Conservation (phyloP, 2,329 filamentous ascomycete species). For the Trichophyton simii region DNA sequence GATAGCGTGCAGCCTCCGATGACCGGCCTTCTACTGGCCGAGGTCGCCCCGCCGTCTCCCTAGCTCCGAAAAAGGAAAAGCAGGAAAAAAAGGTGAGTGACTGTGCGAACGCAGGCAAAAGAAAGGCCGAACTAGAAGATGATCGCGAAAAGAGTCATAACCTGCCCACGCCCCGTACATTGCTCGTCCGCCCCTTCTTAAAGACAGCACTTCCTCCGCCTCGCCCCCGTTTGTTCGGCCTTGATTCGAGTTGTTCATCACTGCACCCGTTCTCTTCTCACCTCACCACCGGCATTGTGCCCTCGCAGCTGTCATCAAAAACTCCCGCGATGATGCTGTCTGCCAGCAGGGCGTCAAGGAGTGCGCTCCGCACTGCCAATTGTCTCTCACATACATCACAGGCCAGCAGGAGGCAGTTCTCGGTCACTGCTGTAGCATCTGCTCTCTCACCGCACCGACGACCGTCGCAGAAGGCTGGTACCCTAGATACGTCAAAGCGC, state of each 20-base stretch:
- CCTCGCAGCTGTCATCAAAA: constrained; percentile 8
- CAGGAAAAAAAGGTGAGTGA: background rate
- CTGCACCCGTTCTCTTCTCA: too few species aligned
- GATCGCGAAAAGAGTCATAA: background rate
- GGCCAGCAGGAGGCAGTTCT: constrained; percentile 32
- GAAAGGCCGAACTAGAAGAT: background rate
- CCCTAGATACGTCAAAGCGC: constrained; percentile 27
- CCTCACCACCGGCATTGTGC: background rate
- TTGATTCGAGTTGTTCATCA: background rate
- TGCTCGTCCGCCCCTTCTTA: background rate
- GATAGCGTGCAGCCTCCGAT: background rate
- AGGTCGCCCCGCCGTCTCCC: background rate
- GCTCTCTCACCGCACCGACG: constrained; percentile 37
- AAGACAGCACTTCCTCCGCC: background rate
- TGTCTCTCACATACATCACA: constrained; percentile 30
- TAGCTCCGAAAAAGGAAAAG: background rate
- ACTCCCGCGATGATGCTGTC: constrained; percentile 36
- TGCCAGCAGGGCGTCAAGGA: constrained; percentile 32
- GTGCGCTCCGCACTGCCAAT: constrained; percentile 34
- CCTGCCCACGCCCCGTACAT: background rate
- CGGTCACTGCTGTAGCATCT: constrained; percentile 33
- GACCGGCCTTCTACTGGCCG: background rate
- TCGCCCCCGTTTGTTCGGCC: background rate
- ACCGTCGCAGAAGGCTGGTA: constrained; percentile 23
- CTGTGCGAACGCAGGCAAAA: background rate